These are phyloP conservation scores for Rosa hybrid DNA, from an alignment of 331 rosid genomes.

Conservation along the genomic window DNA sequence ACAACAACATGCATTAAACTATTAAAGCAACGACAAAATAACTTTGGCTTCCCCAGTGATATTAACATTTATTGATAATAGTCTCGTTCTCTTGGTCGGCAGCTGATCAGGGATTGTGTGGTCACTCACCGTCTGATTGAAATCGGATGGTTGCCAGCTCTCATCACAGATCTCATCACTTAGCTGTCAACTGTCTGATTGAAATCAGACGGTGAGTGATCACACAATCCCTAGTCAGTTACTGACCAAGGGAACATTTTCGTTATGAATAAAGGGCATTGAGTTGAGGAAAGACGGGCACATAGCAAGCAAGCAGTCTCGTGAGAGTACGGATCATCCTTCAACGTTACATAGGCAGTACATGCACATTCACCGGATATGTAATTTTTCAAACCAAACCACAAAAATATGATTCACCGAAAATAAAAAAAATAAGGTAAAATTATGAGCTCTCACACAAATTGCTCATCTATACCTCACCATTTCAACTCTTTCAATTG, in stretches of 20 bases:
- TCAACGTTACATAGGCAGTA: conserved; percentile 83
- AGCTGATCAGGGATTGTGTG: too few species aligned
- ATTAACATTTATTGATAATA: too few species aligned
- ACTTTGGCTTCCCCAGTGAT: too few species aligned
- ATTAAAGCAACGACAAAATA: too few species aligned
- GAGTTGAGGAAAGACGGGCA: conserved; percentile 49
- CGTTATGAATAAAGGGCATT: not conserved
- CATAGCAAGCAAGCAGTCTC: conserved; percentile 95
- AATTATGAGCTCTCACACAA: not conserved
- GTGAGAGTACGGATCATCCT: conserved; percentile 83
- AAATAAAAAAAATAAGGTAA: not conserved
- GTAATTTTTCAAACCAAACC: conserved; percentile 9
- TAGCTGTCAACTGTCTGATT: too few species aligned
- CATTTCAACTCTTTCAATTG: conserved; percentile 68
- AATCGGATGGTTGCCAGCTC: too few species aligned
- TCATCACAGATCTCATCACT: too few species aligned
- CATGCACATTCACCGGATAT: conserved; percentile 82
- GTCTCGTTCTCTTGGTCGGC: too few species aligned
- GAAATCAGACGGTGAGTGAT: too few species aligned
- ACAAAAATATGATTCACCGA: not conserved
- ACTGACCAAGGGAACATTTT: too few species aligned
- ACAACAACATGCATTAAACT: not conserved
- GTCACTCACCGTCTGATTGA: too few species aligned
- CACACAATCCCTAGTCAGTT: too few species aligned
- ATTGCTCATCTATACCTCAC: conserved; percentile 42